phyloP scores from a whole-genome alignment of 2,329 filamentous ascomycete species.

The Botryotinia convoluta region DNA sequence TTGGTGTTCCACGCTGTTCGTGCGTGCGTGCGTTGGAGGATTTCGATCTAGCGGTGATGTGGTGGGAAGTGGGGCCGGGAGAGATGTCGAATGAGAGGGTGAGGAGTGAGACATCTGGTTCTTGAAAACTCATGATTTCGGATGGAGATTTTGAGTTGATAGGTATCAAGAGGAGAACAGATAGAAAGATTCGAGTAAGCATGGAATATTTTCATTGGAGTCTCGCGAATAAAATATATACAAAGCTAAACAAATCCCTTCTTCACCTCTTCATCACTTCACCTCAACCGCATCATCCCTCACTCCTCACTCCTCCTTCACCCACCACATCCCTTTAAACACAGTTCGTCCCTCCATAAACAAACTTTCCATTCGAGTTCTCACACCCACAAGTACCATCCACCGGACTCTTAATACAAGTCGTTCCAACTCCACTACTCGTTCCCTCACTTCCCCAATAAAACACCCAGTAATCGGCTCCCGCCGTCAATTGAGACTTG shows the following conservation, averaged over 20 bases:
- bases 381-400: constrained; percentile 14
- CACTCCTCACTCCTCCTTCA: no score
- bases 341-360: background rate
- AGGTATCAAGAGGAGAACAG: no score
- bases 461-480: background rate
- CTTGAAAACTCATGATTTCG: background rate
- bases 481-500: background rate
- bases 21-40: background rate
- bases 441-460: background rate
- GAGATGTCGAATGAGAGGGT: background rate
- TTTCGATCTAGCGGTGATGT: background rate
- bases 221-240: background rate
- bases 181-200: background rate
- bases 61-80: background rate
- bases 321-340: background rate
- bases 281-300: no score
- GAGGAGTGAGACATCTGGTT: background rate
- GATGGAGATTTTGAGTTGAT: background rate
- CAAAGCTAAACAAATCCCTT: background rate
- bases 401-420: background rate
- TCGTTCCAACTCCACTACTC: background rate
- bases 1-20: background rate
- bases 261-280: no score
- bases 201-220: background rate
- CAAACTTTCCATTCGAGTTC: background rate